Evolutionary conservation across 495 filamentous ascomycete species (phyloP), one percentile per base, ranked within the genome.

Genomic region (Talaromyces liani): DNA sequence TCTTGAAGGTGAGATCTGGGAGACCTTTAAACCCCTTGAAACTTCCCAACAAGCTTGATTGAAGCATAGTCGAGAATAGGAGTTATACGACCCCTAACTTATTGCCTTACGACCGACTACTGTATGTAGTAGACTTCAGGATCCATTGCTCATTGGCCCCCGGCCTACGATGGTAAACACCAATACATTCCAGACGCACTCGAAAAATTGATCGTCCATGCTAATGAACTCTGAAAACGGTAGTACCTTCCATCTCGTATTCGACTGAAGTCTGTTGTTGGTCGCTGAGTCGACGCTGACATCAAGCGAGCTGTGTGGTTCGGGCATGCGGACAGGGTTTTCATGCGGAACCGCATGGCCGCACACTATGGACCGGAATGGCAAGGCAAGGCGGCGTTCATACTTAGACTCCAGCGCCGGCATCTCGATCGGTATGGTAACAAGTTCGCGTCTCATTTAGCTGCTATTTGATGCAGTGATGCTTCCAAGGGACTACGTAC

Each of bases 301-400:
- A 24, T 20, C 2, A 14, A 24, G 49, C 49, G 18, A 22, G 49
- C 49, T 54, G 49, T 54, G 49, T 54, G 49, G 49, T 54, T 54
- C 49, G 49, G 49, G 49, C 49, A 54, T 54, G 49, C 49, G 49
- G 49, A 54, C 24, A 54, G 49, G 49, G n/a, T 22, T 25, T 16
- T 54, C 49, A 54, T 54, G 49, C 49, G 49, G 49, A 54, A 54
- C 49, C 49, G 49, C 49, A 54, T 54, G 36, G 36, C 36, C 36
- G 36, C 36, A 41, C 36, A 54, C 49, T 54, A 25, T 24, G 18
- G 49, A 24, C 49, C 49, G 14, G 18, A 22, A 54, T 54, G 49
- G 49, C 24, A 54, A 54, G 6, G 49, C 47, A 22, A 51, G n/a
- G 5, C 47, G 47, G n/a, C 18, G 8, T 24, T 54, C 49, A 10